Evolutionary conservation across 306 rosid species (phyloP), one percentile per base, ranked within the genome.

Genomic region (Erythrophleum fordii): DNA sequence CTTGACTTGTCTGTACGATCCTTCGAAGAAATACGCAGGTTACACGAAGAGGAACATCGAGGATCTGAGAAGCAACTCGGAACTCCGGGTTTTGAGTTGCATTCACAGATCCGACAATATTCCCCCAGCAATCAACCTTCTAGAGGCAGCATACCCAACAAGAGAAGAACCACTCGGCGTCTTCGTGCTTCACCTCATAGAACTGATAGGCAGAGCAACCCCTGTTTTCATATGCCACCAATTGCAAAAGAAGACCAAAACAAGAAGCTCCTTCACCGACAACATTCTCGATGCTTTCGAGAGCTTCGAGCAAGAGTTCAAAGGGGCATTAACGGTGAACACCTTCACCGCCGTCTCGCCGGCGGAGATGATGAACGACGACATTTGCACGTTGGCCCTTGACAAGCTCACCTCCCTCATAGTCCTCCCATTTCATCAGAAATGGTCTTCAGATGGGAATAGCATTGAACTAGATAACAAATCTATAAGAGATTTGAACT

Each of bases 301-400:
- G 0, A 81, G 65, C 34, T 85, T 89, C 0, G 88, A 88, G 55
- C 51, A 73, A 10, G 91, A 88, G 18, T 78, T 86, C 55, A 0
- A 44, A 0, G 86, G 65, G 0, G 80, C 86, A 2, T 72, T 87
- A 1, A 0, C 12, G 0, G 79, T 88, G 5, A 85, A 86, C 68
- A 72, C 85, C 4, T 92, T 80, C 83, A 92, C 97, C 0, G 91
- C 98, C 0, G 76, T 94, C 4, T 89, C 97, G 0, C 97, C 94
- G 0, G 4, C 37, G 0, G 90, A 83, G 22, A 17, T 88, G 77
- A 92, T 90, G 98, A 83, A 89, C 0, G 93, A 94, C 25, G 98
- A 94, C 31, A 86, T 92, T 0, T 90, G 96, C 82, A 85, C 79
- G 0, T 14, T 94, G 17, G 96, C 97, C 0, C 80, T 94, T 0